phyloP scores from a whole-genome alignment of 75 land plant species.

The Picea sitchensis region DNA sequence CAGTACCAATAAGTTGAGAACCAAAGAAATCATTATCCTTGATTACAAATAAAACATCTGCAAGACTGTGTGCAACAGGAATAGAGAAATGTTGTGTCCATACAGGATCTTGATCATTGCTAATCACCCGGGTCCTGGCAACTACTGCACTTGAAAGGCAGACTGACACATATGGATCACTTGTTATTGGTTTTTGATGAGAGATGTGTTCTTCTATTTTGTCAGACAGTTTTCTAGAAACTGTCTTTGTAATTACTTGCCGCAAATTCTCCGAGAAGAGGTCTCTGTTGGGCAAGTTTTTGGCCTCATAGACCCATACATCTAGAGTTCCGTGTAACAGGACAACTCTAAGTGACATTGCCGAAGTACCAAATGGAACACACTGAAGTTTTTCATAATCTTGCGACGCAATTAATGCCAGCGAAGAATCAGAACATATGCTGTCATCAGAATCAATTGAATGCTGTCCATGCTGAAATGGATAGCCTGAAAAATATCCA shows the following conservation, averaged over 20 bases:
- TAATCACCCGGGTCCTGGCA: slow-evolving; percentile 64
- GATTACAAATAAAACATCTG: slow-evolving; percentile 60
- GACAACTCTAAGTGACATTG: slow-evolving; percentile 30
- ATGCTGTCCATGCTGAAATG: slow-evolving; percentile 6
- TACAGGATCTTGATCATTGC: slow-evolving; percentile 58
- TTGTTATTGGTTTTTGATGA: slow-evolving; percentile 40
- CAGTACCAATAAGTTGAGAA: slow-evolving; percentile 74
- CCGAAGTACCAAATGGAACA: neutral
- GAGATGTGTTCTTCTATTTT: slow-evolving; percentile 18
- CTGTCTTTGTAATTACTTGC: slow-evolving; percentile 33
- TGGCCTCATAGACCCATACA: slow-evolving; percentile 55
- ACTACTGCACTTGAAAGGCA: slow-evolving; percentile 53
- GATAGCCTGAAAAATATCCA: slow-evolving; percentile 8
- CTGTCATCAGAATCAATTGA: neutral
- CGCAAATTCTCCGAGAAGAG: slow-evolving; percentile 52
- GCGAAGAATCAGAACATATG: neutral
- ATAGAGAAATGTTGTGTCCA: slow-evolving; percentile 84
- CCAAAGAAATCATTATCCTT: slow-evolving; percentile 88
- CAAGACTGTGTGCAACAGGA: slow-evolving; percentile 72
- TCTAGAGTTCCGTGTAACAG: slow-evolving; percentile 79
- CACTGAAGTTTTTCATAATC: slow-evolving; percentile 6
- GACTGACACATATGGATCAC: slow-evolving; percentile 87
- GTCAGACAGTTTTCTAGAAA: slow-evolving; percentile 19
- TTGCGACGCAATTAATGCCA: neutral
- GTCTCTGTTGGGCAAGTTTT: slow-evolving; percentile 86